Percentiles rank a stretch among this genome's conserved stretches.
Conservation (phyloP, 169 alveolate genomes). For the Fabrea salina region DNA sequence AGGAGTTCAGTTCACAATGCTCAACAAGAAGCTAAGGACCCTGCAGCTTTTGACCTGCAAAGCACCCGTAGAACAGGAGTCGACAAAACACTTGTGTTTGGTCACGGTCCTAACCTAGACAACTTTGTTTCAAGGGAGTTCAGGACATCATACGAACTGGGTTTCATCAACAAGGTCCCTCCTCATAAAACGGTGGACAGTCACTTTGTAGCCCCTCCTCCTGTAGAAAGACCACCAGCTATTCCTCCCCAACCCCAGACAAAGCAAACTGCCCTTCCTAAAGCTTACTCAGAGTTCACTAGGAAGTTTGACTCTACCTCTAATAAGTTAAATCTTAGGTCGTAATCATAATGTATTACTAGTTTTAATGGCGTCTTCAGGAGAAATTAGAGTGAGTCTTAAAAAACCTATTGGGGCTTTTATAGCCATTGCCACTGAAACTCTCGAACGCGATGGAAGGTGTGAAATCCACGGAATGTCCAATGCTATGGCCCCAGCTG, state of each 20-base stretch:
- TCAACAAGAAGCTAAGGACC: not conserved
- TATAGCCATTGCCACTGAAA: too few species aligned
- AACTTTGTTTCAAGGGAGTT: slow-evolving; percentile 15
- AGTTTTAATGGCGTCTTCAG: too few species aligned
- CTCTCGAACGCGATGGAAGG: too few species aligned
- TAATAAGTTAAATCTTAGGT: slow-evolving; percentile 14
- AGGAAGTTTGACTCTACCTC: slow-evolving; percentile 11
- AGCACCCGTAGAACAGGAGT: not conserved
- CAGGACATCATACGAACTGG: slow-evolving; percentile 9
- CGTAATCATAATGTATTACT: not conserved
- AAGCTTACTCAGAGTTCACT: slow-evolving; percentile 27
- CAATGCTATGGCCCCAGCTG: too few species aligned
- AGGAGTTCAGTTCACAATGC: slow-evolving; percentile 6
- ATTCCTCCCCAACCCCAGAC: not conserved
- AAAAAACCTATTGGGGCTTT: too few species aligned
- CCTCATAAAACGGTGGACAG: slow-evolving; percentile 18
- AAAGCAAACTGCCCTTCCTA: not conserved
- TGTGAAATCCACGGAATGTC: too few species aligned
- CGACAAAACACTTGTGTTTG: slow-evolving; percentile 12
- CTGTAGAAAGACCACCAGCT: not conserved
- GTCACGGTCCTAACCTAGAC: slow-evolving; percentile 16
- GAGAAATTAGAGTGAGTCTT: too few species aligned
- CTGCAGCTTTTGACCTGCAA: not conserved
- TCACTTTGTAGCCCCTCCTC: slow-evolving; percentile 31
- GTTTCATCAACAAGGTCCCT: not conserved